phyloP scores from a whole-genome alignment of 2,329 filamentous ascomycete species.

The Calonectria pseudoturangicola region DNA sequence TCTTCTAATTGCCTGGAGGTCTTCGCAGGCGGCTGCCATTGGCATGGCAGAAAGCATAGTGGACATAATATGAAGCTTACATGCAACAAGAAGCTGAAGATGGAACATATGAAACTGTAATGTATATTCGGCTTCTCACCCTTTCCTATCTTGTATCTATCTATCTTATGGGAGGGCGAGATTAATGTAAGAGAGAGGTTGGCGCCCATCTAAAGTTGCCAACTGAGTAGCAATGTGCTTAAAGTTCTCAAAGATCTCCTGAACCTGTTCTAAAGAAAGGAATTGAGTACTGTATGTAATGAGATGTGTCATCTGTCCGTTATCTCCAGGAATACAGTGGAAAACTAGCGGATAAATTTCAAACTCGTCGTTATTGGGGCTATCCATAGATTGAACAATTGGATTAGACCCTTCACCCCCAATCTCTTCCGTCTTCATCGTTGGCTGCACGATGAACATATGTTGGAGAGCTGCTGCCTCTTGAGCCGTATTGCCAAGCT shows the following conservation, averaged over 20 bases:
- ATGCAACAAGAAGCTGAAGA: too few species aligned
- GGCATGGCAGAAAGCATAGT: too few species aligned
- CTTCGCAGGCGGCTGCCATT: too few species aligned
- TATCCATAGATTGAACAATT: neutral
- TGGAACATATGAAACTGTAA: too few species aligned
- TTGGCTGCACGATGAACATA: slow-evolving; percentile 23
- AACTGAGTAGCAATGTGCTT: slow-evolving; percentile 19
- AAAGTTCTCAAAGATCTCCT: slow-evolving; percentile 14
- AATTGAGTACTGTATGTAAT: slow-evolving; percentile 11
- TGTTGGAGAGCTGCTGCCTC: slow-evolving; percentile 9
- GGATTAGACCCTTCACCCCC: neutral
- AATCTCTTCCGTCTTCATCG: neutral
- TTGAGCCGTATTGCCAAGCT: neutral
- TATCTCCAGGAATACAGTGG: slow-evolving; percentile 11
- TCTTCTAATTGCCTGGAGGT: too few species aligned
- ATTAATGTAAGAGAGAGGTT: neutral
- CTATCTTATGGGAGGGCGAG: neutral
- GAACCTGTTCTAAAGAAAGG: neutral
- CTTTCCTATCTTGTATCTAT: neutral
- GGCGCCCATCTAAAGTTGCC: neutral
- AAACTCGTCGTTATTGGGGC: slow-evolving; percentile 5
- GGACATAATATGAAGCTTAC: too few species aligned
- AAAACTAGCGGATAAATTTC: slow-evolving; percentile 21
- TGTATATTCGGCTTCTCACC: too few species aligned
- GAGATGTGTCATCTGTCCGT: slow-evolving; percentile 1